A percentile compares a stretch with the other conserved stretches of the same genome.
Conservation (phyloP, 2,329 filamentous ascomycete species). For the Myrmaecium sp. region DNA sequence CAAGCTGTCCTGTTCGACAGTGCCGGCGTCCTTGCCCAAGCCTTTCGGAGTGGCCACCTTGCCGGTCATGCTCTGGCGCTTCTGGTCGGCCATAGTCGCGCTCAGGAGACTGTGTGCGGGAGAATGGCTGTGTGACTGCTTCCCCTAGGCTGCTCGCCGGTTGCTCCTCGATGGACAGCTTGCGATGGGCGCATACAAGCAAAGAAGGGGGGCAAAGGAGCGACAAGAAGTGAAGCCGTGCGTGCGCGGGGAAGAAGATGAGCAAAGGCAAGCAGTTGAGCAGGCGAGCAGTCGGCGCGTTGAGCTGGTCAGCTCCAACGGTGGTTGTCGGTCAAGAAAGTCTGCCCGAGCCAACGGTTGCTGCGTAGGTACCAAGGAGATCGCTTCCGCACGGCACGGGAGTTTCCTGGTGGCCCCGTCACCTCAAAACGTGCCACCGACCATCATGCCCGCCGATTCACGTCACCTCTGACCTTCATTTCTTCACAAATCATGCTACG, state of each 20-base stretch:
- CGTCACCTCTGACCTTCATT: too few species aligned
- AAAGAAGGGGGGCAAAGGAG: conserved; percentile 21
- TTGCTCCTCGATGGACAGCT: conserved; percentile 3
- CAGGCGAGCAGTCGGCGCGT: conserved; percentile 7
- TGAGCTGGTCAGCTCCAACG: conserved; percentile 5
- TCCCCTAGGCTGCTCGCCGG: conserved; percentile 5
- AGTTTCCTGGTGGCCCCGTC: too few species aligned
- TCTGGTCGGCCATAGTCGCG: conserved; percentile 37
- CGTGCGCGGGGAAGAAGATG: conserved; percentile 3
- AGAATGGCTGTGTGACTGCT: conserved; percentile 2
- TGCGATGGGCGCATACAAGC: conserved; percentile 16
- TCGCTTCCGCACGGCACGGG: too few species aligned
- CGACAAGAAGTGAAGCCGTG: conserved; percentile 17
- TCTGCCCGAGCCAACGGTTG: conserved; percentile 4
- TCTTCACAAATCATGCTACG: too few species aligned
- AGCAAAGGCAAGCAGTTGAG: conserved; percentile 11
- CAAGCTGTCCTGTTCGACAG: conserved; percentile 35
- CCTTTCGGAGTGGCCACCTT: conserved; percentile 38
- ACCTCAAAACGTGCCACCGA: too few species aligned
- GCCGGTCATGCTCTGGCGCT: conserved; percentile 37
- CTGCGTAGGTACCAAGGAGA: conserved; percentile 4
- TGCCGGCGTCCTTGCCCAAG: conserved; percentile 26
- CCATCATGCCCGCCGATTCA: too few species aligned
- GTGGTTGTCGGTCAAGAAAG: conserved; percentile 7
- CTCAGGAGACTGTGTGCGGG: neutral